Conservation (phyloP, 1,284 basidiomycete species). For the Pyrrhoderma lamaoense region DNA sequence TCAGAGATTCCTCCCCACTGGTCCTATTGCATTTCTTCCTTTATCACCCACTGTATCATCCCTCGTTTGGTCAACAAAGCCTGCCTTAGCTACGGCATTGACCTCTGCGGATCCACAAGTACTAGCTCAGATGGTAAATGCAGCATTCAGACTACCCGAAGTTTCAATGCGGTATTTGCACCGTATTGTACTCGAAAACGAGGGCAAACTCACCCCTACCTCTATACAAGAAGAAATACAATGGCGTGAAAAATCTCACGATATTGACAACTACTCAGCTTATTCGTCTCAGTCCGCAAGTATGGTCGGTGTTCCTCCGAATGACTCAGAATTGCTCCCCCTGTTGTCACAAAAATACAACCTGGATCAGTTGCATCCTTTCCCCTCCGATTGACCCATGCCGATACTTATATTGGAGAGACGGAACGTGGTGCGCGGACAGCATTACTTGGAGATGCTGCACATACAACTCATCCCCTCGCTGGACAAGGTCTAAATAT, state of each 20-base stretch:
- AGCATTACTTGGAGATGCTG: conserved; percentile 92
- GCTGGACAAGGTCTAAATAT: conserved; percentile 96
- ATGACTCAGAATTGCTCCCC: conserved; percentile 66
- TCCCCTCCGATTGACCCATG: conserved; percentile 84
- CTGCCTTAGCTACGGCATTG: conserved; percentile 68
- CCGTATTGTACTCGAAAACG: conserved; percentile 49
- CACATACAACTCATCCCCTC: conserved; percentile 94
- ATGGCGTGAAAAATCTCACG: conserved; percentile 64
- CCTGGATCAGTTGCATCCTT: conserved; percentile 81
- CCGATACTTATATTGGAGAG: conserved; percentile 81
- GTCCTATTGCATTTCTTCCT: conserved; percentile 92
- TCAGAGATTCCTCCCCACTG: conserved; percentile 93
- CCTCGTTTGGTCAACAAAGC: conserved; percentile 92
- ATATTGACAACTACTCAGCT: conserved; percentile 52
- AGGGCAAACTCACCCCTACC: conserved; percentile 37
- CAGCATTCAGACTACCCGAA: conserved; percentile 84
- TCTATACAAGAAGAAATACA: conserved; percentile 52
- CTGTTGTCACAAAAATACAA: conserved; percentile 68
- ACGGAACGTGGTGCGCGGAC: conserved; percentile 54
- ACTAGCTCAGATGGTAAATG: conserved; percentile 78
- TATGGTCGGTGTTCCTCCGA: conserved; percentile 49
- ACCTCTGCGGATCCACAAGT: conserved; percentile 61
- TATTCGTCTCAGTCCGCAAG: conserved; percentile 34
- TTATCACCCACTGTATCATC: conserved; percentile 75
- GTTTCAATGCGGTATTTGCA: conserved; percentile 68